Percentiles rank a stretch among this genome's conserved stretches.
Conservation (phyloP, 2,329 filamentous ascomycete species). For the Xenoacremonium recifei region DNA sequence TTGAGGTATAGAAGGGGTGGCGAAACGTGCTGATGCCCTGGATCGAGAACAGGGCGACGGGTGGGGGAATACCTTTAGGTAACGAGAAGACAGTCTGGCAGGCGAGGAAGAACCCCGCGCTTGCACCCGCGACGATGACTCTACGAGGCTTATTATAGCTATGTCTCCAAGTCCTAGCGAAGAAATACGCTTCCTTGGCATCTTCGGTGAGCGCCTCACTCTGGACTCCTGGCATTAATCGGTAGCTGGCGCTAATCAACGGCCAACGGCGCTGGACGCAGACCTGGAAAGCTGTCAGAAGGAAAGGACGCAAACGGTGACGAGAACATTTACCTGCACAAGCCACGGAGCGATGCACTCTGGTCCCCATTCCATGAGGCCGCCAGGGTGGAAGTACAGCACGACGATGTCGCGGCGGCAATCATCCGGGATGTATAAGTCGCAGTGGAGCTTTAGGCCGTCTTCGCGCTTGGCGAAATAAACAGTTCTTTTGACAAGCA, state of each 20-base stretch:
- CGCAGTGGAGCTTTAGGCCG: constrained; percentile 37
- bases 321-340: constrained; percentile 27
- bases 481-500: too few relatives aligned
- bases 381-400: constrained; percentile 37
- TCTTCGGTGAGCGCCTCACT: constrained; percentile 29
- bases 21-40: constrained; percentile 35
- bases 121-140: constrained; percentile 33
- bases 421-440: constrained; percentile 29
- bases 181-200: constrained; percentile 29
- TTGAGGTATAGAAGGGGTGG: constrained; percentile 36
- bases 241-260: constrained; percentile 34
- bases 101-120: constrained; percentile 25
- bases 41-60: constrained; percentile 33
- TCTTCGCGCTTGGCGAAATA: too few relatives aligned
- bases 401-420: constrained; percentile 27
- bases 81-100: constrained; percentile 9
- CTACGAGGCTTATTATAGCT: constrained; percentile 11
- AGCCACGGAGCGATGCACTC: constrained; percentile 35
- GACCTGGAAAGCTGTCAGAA: constrained; percentile 17
- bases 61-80: constrained; percentile 29
- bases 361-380: constrained; percentile 31
- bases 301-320: too few relatives aligned
- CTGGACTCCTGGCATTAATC: constrained; percentile 32
- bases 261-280: constrained; percentile 32
- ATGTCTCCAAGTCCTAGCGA: constrained; percentile 23